Conservation (phyloP, 768 basidiomycete species). For the Trametes sanguinea region DNA sequence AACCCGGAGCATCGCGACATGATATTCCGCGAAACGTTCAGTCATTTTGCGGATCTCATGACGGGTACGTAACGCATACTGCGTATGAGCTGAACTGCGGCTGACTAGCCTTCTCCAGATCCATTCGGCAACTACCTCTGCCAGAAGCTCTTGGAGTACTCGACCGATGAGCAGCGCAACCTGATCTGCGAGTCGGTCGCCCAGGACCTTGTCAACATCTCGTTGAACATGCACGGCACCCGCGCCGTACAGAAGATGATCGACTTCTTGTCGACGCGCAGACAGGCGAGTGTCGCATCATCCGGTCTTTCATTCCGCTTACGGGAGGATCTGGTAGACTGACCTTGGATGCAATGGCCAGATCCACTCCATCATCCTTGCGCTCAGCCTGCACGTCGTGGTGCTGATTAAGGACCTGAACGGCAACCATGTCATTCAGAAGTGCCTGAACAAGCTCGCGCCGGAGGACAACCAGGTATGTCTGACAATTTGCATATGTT, state of each 20-base stretch:
- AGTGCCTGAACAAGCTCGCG: constrained; percentile 96
- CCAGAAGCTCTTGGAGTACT: constrained; percentile 95
- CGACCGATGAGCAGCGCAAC: constrained; percentile 96
- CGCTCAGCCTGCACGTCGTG: constrained; percentile 96
- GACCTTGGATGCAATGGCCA: constrained; percentile 83
- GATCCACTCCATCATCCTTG: constrained; percentile 96
- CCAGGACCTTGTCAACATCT: constrained; percentile 96
- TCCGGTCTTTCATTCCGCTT: constrained; percentile 47
- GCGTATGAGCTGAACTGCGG: not conserved
- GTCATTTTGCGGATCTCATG: constrained; percentile 98
- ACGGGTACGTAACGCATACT: constrained; percentile 59
- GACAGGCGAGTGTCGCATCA: constrained; percentile 70
- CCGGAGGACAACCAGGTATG: constrained; percentile 96
- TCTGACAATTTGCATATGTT: constrained; percentile 2
- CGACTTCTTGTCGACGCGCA: constrained; percentile 92
- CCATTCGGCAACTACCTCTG: constrained; percentile 99
- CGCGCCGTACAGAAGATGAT: constrained; percentile 99
- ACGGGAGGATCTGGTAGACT: constrained; percentile 59
- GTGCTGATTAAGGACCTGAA: constrained; percentile 99
- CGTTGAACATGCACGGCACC: constrained; percentile 99
- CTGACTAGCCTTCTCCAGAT: constrained; percentile 48
- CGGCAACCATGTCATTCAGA: constrained; percentile 98
- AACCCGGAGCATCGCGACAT: constrained; percentile 95
- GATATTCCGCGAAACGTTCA: constrained; percentile 98
- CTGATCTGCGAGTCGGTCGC: constrained; percentile 97